Conservation (phyloP, 2,329 filamentous ascomycete genomes). For the Capronia epimyces region DNA sequence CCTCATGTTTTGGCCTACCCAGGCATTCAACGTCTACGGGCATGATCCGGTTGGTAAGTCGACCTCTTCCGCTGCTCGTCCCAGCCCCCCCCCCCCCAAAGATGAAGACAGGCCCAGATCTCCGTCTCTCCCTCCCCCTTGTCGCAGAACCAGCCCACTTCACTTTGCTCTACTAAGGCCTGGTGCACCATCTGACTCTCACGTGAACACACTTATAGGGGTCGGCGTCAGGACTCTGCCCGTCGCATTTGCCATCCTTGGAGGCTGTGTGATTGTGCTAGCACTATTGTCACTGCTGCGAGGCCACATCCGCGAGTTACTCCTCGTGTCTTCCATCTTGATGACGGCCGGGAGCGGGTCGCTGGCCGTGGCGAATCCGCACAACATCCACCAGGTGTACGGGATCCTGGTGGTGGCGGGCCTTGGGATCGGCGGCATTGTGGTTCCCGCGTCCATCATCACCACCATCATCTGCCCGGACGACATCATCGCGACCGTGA, state of each 20-base stretch:
- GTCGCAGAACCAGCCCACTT: too few species aligned
- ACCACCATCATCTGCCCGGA: constrained; percentile 65
- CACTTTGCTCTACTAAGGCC: too few species aligned
- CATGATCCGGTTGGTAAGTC: constrained; percentile 57
- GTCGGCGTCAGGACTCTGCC: constrained; percentile 59
- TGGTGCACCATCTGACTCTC: too few species aligned
- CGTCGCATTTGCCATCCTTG: constrained; percentile 56
- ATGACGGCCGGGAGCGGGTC: constrained; percentile 61
- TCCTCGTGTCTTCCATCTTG: constrained; percentile 54
- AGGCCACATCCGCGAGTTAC: constrained; percentile 55
- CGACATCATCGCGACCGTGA: constrained; percentile 63
- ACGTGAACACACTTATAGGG: too few species aligned
- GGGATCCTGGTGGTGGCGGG: constrained; percentile 56
- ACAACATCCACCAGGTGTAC: constrained; percentile 53
- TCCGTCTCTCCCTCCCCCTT: too few species aligned
- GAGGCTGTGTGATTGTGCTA: too few species aligned
- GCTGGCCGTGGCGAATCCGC: constrained; percentile 45
- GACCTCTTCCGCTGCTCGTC: constrained; percentile 61
- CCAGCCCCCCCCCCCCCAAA: too few species aligned
- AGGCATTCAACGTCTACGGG: constrained; percentile 61
- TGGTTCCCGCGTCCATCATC: constrained; percentile 63
- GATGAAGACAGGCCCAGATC: too few species aligned
- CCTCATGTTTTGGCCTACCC: constrained; percentile 57
- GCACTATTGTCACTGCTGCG: constrained; percentile 53
- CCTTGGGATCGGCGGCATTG: constrained; percentile 62